These are phyloP conservation scores for Catunica adiposa DNA, from an alignment of 2,329 filamentous ascomycete genomes.

Conservation along the genomic window DNA sequence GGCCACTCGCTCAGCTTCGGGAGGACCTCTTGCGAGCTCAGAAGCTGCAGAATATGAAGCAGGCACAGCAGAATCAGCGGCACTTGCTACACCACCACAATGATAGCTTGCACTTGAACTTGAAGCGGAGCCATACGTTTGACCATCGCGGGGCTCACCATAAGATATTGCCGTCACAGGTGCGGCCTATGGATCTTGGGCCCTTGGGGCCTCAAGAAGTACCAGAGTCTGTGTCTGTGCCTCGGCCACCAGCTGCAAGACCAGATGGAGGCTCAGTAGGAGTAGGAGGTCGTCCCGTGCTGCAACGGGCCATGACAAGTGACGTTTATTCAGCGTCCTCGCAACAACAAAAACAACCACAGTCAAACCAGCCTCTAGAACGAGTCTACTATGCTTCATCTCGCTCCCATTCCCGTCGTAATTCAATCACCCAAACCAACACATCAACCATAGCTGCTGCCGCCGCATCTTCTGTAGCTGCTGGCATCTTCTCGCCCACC, in stretches of 20 bases:
- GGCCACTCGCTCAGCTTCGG: background rate
- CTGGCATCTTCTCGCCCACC: background rate
- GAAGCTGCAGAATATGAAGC: conserved; percentile 1
- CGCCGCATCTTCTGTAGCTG: too few species aligned
- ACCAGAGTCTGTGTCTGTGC: background rate
- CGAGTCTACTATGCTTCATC: conserved; percentile 1
- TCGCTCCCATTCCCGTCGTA: conserved; percentile 11
- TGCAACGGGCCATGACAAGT: background rate
- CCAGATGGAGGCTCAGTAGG: background rate
- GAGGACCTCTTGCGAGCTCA: conserved; percentile 2
- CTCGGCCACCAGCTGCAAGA: background rate
- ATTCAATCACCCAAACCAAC: conserved; percentile 4
- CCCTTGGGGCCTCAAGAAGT: background rate
- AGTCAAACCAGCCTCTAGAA: background rate
- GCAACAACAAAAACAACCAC: background rate
- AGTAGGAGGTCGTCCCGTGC: background rate
- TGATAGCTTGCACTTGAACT: background rate
- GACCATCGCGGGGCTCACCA: background rate
- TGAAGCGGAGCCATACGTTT: background rate
- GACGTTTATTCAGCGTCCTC: background rate
- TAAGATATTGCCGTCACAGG: background rate
- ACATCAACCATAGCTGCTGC: background rate
- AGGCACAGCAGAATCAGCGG: background rate
- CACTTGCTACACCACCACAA: conserved; percentile 1
- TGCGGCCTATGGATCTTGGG: background rate